Conservation (phyloP, 73 alveolate genomes). For the Tetrahymena borealis region DNA sequence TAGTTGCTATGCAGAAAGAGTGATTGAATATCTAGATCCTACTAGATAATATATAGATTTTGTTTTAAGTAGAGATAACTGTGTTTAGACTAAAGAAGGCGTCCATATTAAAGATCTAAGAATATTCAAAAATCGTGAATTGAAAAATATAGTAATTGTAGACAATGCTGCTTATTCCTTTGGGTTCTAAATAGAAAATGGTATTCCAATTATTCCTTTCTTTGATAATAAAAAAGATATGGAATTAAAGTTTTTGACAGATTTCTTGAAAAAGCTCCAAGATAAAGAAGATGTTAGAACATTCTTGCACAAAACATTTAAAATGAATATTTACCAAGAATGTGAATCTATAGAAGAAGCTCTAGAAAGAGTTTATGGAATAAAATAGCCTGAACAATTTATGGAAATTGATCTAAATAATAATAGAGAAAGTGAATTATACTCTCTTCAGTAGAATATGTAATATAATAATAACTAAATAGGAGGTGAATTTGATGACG, state of each 20-base stretch:
- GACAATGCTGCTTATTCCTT: constrained; percentile 88
- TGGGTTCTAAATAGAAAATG: constrained; percentile 69
- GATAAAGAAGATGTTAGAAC: neutral
- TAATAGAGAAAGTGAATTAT: neutral
- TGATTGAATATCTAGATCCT: constrained; percentile 83
- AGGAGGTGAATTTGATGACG: too few species aligned
- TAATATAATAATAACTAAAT: too few species aligned
- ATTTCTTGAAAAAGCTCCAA: neutral
- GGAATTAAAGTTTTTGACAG: constrained; percentile 10
- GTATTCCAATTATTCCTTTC: constrained; percentile 74
- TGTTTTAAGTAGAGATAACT: constrained; percentile 80
- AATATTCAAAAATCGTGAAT: constrained; percentile 64
- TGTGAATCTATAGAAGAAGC: neutral
- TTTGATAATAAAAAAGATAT: constrained; percentile 65
- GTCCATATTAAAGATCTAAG: constrained; percentile 88
- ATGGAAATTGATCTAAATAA: neutral
- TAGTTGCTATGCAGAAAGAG: constrained; percentile 88
- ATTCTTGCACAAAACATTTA: neutral
- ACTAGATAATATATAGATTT: constrained; percentile 56
- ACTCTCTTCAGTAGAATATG: neutral
- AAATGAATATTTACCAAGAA: neutral
- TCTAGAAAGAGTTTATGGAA: neutral
- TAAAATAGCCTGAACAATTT: neutral
- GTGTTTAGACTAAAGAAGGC: constrained; percentile 74
- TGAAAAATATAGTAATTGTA: constrained; percentile 53